phyloP scores from a whole-genome alignment of 2,329 filamentous ascomycete genomes.

The Colletotrichum tropicale region DNA sequence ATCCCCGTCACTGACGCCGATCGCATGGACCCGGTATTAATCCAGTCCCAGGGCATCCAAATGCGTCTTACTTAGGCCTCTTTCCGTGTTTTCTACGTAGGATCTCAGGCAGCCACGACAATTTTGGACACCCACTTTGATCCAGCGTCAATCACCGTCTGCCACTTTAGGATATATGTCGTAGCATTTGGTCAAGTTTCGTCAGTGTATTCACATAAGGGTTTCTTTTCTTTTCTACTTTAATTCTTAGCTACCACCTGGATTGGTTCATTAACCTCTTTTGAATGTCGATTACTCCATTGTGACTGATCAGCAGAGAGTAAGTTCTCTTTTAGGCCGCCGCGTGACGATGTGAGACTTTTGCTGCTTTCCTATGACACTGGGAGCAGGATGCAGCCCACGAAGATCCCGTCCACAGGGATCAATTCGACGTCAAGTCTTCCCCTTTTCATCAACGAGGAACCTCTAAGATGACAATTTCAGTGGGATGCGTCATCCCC shows the following conservation, averaged over 20 bases:
- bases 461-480: accelerated
- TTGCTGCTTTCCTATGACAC: background rate
- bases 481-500: background rate
- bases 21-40: background rate
- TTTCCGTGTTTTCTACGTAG: too few relatives aligned
- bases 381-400: background rate
- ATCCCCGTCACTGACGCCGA: background rate
- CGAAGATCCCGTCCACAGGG: background rate
- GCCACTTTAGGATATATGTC: background rate
- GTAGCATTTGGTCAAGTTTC: background rate
- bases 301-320: background rate
- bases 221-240: background rate
- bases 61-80: too few relatives aligned
- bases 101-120: background rate
- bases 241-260: background rate
- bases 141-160: background rate
- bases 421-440: background rate
- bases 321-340: background rate
- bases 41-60: too few relatives aligned
- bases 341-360: background rate
- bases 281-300: background rate
- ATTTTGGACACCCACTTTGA: background rate
- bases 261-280: background rate
- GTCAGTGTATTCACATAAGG: background rate
- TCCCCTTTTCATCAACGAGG: background rate